A percentile compares a stretch with the other conserved stretches of the same genome.
phyloP scores from a whole-genome alignment of 2,329 filamentous ascomycete species.

The Diaporthe citrichinensis region DNA sequence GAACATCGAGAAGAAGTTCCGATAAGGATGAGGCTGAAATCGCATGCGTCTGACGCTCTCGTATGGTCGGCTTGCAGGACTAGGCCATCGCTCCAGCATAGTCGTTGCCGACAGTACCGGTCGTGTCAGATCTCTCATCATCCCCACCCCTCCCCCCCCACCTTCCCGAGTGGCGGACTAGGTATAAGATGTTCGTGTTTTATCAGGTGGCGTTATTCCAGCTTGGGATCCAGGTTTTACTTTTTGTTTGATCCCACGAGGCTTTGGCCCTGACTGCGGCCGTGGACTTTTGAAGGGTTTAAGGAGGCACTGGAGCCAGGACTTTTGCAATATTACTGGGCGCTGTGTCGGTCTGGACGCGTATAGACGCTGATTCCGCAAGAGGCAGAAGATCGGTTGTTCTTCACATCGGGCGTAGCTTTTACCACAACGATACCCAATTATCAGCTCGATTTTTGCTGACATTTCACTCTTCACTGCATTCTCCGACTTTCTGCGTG shows the following conservation, averaged over 20 bases:
- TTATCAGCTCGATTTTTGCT: conserved; percentile 11
- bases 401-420: conserved; percentile 16
- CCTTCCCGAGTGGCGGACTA: neutral
- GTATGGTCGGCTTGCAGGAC: neutral
- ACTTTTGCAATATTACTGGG: conserved; percentile 1
- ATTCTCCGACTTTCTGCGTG: neutral
- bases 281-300: neutral
- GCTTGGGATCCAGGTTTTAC: conserved; percentile 5
- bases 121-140: conserved; percentile 23
- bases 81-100: neutral
- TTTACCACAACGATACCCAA: conserved; percentile 35
- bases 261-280: neutral
- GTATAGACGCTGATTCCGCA: conserved; percentile 10
- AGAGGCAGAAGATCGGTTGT: neutral
- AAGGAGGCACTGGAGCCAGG: conserved; percentile 21
- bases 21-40: conserved; percentile 49
- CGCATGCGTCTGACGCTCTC: neutral
- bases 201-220: conserved; percentile 11
- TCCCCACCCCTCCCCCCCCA: neutral
- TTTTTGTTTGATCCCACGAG: neutral
- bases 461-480: neutral
- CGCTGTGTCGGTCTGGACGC: conserved; percentile 8
- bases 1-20: conserved; percentile 63
- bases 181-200: conserved; percentile 7
- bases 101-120: neutral